Percentiles rank a stretch among this genome's conserved stretches.
Evolutionary conservation across 208 protist genomes (phyloP).

Genomic region (Leptomonas seymouri): DNA sequence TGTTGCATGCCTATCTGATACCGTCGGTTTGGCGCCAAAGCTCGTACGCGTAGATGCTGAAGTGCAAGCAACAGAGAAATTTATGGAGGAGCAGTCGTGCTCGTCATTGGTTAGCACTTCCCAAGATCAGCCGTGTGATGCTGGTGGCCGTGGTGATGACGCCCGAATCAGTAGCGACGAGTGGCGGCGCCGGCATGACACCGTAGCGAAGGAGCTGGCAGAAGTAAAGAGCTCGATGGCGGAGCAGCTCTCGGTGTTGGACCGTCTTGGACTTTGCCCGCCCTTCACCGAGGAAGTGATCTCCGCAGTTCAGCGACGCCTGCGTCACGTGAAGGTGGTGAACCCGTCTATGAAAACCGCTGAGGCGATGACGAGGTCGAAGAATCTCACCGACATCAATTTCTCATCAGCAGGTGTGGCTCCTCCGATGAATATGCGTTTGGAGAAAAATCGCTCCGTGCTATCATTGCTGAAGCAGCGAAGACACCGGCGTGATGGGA

Average conservation of each 20-base stretch:
- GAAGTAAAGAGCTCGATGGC: constrained; percentile 49
- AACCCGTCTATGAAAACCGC: background rate
- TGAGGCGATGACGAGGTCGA: background rate
- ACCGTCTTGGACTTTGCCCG: constrained; percentile 56
- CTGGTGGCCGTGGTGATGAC: background rate
- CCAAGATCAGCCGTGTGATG: background rate
- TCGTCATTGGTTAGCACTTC: background rate
- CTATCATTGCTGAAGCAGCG: constrained; percentile 3
- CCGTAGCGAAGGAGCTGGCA: constrained; percentile 47
- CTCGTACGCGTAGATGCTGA: background rate
- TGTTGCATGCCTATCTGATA: background rate
- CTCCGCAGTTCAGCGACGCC: constrained; percentile 19
- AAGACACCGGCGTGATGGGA: background rate
- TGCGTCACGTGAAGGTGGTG: constrained; percentile 23
- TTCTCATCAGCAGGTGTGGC: background rate
- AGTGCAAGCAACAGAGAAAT: background rate
- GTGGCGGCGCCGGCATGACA: constrained; percentile 34
- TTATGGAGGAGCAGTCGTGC: background rate
- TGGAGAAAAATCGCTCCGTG: constrained; percentile 3
- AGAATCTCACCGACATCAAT: background rate
- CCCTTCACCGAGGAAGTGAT: constrained; percentile 44
- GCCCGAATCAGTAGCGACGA: background rate
- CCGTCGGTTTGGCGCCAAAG: background rate
- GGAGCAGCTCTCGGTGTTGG: constrained; percentile 65
- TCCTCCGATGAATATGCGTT: constrained; percentile 5